Evolutionary conservation across 257 asterid genomes (phyloP).

Genomic region (Fraxinus anomala): DNA sequence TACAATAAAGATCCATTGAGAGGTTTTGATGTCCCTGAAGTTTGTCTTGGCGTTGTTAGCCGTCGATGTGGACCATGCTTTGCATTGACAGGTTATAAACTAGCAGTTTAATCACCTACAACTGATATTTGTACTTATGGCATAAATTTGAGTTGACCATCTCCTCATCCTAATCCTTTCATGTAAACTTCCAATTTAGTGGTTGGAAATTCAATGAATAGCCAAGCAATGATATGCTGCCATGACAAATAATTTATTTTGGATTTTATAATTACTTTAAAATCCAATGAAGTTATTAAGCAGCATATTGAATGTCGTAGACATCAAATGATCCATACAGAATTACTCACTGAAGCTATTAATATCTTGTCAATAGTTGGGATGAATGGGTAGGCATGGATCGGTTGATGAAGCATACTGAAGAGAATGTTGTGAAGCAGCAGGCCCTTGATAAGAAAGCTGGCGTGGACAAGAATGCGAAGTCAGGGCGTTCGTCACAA

Average conservation of each 20-base stretch:
- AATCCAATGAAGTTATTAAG: constrained; percentile 18
- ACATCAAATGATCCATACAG: constrained; percentile 16
- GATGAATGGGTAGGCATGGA: constrained; percentile 94
- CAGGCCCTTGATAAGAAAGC: constrained; percentile 79
- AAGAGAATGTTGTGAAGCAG: constrained; percentile 77
- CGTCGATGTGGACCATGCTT: neutral
- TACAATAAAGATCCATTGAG: neutral
- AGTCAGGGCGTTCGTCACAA: constrained; percentile 76
- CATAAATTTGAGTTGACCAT: neutral
- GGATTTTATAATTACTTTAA: neutral
- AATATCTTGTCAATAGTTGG: constrained; percentile 68
- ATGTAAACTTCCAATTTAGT: neutral
- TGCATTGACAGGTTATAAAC: neutral
- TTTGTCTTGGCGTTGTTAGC: neutral
- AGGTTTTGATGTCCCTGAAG: neutral
- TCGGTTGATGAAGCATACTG: constrained; percentile 81
- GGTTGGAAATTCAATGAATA: neutral
- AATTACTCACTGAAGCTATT: constrained; percentile 31
- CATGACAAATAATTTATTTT: constrained; percentile 8
- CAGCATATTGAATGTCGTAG: constrained; percentile 15
- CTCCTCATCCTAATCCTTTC: constrained; percentile 6
- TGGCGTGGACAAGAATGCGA: constrained; percentile 65
- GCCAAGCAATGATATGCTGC: constrained; percentile 19
- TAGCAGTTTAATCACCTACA: neutral
- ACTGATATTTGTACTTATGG: neutral